These are phyloP conservation scores for Hippophae rhamnoides DNA, from an alignment of 306 rosid species.

Conservation along the genomic window DNA sequence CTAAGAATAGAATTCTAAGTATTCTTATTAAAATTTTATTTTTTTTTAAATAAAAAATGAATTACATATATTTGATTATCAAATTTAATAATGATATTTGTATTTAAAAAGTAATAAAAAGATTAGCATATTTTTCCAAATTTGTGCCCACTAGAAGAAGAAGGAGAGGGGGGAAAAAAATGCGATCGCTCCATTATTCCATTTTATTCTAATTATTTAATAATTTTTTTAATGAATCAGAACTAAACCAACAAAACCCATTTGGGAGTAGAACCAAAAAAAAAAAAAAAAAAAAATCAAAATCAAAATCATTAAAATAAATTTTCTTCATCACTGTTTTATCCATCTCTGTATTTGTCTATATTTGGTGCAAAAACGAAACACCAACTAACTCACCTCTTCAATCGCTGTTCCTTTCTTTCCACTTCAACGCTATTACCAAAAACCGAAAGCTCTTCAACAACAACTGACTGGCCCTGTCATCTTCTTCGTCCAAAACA, in stretches of 20 bases:
- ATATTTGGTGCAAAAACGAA: conserved; percentile 33
- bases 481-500: not conserved
- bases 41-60: too few species aligned
- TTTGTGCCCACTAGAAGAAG: too few species aligned
- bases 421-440: conserved; percentile 52
- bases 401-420: conserved; percentile 45
- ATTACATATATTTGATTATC: too few species aligned
- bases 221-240: not conserved
- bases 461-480: conserved; percentile 33
- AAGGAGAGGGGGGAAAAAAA: too few species aligned
- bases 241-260: not conserved
- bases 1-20: too few species aligned
- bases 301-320: not conserved
- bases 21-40: too few species aligned
- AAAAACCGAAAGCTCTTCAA: conserved; percentile 44
- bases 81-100: too few species aligned
- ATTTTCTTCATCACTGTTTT: too few species aligned
- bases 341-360: not conserved
- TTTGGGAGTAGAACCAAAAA: too few species aligned
- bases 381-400: conserved; percentile 37
- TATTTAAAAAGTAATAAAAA: too few species aligned
- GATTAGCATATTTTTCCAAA: too few species aligned
- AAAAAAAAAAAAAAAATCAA: too few species aligned
- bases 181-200: not conserved
- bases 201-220: not conserved